Evolutionary conservation across 768 basidiomycete species (phyloP).

Genomic region (Coprinopsis strossmayeri): DNA sequence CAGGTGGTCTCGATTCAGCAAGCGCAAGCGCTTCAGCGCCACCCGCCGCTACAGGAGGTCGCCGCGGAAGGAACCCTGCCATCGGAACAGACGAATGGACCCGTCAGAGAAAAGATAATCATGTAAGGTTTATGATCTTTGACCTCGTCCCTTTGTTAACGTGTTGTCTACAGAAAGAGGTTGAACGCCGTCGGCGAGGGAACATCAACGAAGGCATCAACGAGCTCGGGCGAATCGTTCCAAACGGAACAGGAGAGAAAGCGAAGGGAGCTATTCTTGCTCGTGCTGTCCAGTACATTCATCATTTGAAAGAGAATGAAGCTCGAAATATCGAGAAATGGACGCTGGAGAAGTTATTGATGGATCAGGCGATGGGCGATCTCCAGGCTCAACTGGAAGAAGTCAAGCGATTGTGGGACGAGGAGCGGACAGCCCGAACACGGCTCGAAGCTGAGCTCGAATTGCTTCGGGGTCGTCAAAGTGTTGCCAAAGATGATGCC

Average conservation of each 20-base stretch:
- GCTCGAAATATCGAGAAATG: slow-evolving; percentile 89
- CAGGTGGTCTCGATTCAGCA: slow-evolving; percentile 8
- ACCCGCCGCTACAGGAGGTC: slow-evolving; percentile 26
- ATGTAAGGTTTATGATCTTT: slow-evolving; percentile 38
- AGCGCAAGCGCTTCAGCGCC: slow-evolving; percentile 7
- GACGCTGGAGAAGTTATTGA: slow-evolving; percentile 87
- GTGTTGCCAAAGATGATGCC: slow-evolving; percentile 18
- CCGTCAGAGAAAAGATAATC: slow-evolving; percentile 75
- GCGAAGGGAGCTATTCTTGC: slow-evolving; percentile 86
- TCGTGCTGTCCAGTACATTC: slow-evolving; percentile 87
- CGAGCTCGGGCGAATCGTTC: slow-evolving; percentile 83
- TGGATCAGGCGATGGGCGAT: slow-evolving; percentile 90
- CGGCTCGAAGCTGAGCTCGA: slow-evolving; percentile 63
- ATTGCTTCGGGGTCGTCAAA: slow-evolving; percentile 34
- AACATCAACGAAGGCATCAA: slow-evolving; percentile 98
- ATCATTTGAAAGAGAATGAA: slow-evolving; percentile 86
- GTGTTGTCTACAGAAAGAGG: slow-evolving; percentile 74
- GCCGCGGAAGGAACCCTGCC: slow-evolving; percentile 50
- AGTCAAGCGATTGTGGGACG: slow-evolving; percentile 74
- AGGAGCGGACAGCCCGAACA: slow-evolving; percentile 57
- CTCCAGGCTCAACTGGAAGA: slow-evolving; percentile 80
- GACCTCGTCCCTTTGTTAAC: neutral
- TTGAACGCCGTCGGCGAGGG: slow-evolving; percentile 89
- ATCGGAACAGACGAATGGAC: slow-evolving; percentile 79
- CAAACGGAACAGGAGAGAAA: slow-evolving; percentile 80